Evolutionary conservation across 805 yeast genomes (phyloP), one percentile per base, ranked within the genome.

Genomic region (Jamesozyma gamospora): DNA sequence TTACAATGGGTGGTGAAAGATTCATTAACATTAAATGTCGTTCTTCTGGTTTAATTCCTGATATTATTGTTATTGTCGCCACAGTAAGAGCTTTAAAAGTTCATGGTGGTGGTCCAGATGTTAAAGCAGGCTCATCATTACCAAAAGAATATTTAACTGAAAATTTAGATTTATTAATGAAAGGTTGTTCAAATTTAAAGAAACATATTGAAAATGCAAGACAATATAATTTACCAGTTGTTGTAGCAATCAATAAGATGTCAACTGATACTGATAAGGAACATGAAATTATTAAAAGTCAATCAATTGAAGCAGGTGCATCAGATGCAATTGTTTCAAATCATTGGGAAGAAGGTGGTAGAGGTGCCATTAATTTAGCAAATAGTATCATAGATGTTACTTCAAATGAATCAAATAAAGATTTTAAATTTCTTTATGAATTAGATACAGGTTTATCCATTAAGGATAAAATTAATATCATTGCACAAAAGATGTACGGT

Each of bases 1-100:
- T 82, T 70, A 82, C 92, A 37, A 82, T 82, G 94, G 94, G 94
- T 58, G 94, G 94, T 61, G 94, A 82, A 67, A 70, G 94, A 64
- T 82, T 82, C 63, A 69, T 80, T 61, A 81, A 82, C 63, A 82
- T 82, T 65, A 82, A 82, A 62, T 79, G 88, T 60, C 73, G 92
- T 58, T 72, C 87, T 9, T 77, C 85, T n/a, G 92, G 90, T 8
- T 67, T 82, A 46, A 69, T 69, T 25, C 94, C 94, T 15, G 85
- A 82, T 58, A 78, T 75, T 34, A 82, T 82, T 47, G 85, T 82
- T 35, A 71, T 82, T 51, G 94, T 82, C 44, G 92, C 94, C 38
- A 82, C 94, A 29, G 80, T 81, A 16, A 74, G 94, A 65, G 94
- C 94, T 19, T 69, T 82, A 63, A 82, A 82, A 63, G 76, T 82